Conservation (phyloP, 2,329 filamentous ascomycete species). For the Verticillium klebahnii region DNA sequence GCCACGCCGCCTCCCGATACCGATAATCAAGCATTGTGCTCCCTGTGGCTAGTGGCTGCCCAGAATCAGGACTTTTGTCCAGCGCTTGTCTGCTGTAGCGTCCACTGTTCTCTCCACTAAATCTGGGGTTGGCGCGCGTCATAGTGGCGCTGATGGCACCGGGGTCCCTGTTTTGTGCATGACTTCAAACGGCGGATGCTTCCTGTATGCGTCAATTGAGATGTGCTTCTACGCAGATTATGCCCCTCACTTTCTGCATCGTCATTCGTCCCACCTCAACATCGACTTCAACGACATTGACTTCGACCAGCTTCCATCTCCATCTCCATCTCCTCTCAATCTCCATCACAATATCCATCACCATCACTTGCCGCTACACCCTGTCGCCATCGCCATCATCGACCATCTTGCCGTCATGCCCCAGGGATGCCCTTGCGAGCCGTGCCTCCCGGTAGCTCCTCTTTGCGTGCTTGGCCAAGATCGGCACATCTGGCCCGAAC, state of each 20-base stretch:
- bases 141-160: background rate
- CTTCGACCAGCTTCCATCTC: too few species aligned
- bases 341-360: background rate
- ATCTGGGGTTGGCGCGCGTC: background rate
- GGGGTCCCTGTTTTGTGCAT: background rate
- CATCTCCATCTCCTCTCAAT: background rate
- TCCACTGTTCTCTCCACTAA: background rate
- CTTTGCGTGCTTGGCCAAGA: background rate
- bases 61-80: background rate
- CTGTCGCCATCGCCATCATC: background rate
- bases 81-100: background rate
- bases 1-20: background rate
- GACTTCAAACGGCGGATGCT: background rate
- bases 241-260: background rate
- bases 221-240: background rate
- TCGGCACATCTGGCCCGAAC: slow-evolving; percentile 7
- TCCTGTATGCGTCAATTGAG: background rate
- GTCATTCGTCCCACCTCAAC: background rate
- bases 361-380: background rate
- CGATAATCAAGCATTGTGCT: background rate
- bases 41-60: background rate
- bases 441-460: background rate
- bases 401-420: background rate
- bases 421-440: slow-evolving; percentile 2
- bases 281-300: background rate